Conservation (phyloP, 495 filamentous ascomycete genomes). For the Neurospora terricola region DNA sequence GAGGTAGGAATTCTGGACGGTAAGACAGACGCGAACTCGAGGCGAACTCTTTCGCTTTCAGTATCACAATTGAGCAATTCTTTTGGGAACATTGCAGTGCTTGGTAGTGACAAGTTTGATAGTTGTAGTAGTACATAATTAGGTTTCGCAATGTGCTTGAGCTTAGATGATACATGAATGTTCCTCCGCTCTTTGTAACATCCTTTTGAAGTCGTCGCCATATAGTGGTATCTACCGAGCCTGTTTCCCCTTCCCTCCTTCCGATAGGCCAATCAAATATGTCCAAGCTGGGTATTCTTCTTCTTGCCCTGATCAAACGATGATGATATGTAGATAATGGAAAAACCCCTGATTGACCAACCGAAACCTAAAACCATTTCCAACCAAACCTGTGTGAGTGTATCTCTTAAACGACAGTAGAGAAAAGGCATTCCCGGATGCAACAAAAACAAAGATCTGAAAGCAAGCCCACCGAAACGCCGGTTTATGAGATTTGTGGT, state of each 20-base stretch:
- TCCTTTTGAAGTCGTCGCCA: not conserved
- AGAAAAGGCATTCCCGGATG: slow-evolving; percentile 6
- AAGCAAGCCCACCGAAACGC: slow-evolving; percentile 10
- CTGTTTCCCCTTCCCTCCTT: not conserved
- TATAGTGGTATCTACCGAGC: not conserved
- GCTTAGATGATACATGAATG: not conserved
- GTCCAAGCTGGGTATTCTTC: slow-evolving; percentile 6
- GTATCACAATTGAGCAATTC: not conserved
- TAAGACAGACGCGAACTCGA: not conserved
- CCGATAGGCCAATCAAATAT: not conserved
- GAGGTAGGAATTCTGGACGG: not conserved
- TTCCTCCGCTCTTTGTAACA: not conserved
- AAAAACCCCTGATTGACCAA: not conserved
- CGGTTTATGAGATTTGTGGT: slow-evolving; percentile 18
- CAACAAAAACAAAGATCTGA: slow-evolving; percentile 2
- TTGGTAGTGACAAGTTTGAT: not conserved
- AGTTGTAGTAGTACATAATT: slow-evolving; percentile 9
- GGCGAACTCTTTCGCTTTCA: not conserved
- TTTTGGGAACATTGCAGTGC: not conserved
- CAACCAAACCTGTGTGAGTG: slow-evolving; percentile 5
- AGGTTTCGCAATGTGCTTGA: not conserved
- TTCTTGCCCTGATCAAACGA: not conserved
- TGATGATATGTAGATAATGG: not conserved
- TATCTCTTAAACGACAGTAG: slow-evolving; percentile 13
- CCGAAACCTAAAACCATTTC: not conserved